A percentile compares a stretch with the other conserved stretches of the same genome.
Conservation (phyloP, 371 early-diverging fungal genomes). For the Dentiscutata heterogama region DNA sequence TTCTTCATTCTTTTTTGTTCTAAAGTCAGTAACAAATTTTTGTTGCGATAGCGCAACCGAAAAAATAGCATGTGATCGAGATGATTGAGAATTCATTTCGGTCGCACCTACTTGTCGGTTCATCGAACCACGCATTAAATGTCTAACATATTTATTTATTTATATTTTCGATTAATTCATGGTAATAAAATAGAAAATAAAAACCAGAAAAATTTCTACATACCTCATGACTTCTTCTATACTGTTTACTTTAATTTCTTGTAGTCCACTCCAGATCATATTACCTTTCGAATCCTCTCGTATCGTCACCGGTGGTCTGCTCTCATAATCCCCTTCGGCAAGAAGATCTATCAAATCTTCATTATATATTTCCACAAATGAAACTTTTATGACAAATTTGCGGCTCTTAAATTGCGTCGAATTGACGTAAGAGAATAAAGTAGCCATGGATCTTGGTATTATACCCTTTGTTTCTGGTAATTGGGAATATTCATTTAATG, state of each 20-base stretch:
- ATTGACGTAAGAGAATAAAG: conserved; percentile 73
- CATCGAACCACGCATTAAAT: conserved; percentile 81
- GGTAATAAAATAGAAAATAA: neutral
- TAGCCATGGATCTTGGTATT: conserved; percentile 89
- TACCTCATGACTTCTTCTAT: conserved; percentile 85
- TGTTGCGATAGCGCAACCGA: conserved; percentile 86
- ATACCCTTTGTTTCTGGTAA: conserved; percentile 68
- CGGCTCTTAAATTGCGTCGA: conserved; percentile 41
- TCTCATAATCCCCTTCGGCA: conserved; percentile 58
- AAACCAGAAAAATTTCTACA: neutral
- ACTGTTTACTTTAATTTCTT: conserved; percentile 79
- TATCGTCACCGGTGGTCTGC: conserved; percentile 79
- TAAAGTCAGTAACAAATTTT: conserved; percentile 54
- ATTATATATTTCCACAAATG: conserved; percentile 97
- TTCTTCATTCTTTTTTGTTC: conserved; percentile 44
- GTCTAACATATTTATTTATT: conserved; percentile 50
- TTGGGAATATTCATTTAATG: conserved; percentile 52
- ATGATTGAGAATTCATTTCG: conserved; percentile 97
- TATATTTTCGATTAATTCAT: neutral
- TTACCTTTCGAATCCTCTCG: conserved; percentile 94
- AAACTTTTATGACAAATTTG: conserved; percentile 53
- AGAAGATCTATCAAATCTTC: conserved; percentile 94
- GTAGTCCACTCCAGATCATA: conserved; percentile 89
- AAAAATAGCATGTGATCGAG: conserved; percentile 98
- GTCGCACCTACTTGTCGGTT: conserved; percentile 94